Conservation (phyloP, 179 eudicot species). For the Spinacia oleracea region DNA sequence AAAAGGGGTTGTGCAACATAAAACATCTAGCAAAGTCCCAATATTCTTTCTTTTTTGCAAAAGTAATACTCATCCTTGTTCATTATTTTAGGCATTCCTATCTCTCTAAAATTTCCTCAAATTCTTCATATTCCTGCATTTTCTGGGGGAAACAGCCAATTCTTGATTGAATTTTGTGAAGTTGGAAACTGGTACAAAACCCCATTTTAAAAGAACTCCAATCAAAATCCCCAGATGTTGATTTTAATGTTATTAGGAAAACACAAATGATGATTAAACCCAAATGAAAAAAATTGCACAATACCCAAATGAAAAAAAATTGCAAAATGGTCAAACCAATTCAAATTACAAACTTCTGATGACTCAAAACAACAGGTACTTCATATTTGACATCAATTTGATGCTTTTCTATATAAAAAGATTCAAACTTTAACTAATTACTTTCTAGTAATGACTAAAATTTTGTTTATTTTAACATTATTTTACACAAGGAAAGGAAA, state of each 20-base stretch:
- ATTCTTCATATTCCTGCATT: neutral
- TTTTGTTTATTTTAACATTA: neutral
- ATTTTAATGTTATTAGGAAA: neutral
- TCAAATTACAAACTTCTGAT: neutral
- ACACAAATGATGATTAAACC: neutral
- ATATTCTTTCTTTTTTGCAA: too few species aligned
- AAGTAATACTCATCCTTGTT: neutral
- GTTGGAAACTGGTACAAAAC: neutral
- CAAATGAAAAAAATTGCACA: slow-evolving; percentile 17
- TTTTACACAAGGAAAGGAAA: neutral
- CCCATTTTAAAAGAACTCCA: neutral
- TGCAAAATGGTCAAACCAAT: neutral
- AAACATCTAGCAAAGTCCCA: neutral
- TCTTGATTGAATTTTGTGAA: neutral
- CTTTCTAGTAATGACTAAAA: neutral
- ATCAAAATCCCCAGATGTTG: neutral
- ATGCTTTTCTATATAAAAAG: neutral
- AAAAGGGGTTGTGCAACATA: neutral
- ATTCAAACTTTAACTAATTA: neutral
- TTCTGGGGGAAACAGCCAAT: neutral
- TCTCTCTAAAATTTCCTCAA: neutral
- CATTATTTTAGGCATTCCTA: neutral
- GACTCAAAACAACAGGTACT: neutral
- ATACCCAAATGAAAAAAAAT: slow-evolving; percentile 2
- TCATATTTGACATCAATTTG: neutral